Evolutionary conservation across 129 eudicot species (phyloP), one percentile per base, ranked within the genome.

Genomic region (Cynara cardunculus): DNA sequence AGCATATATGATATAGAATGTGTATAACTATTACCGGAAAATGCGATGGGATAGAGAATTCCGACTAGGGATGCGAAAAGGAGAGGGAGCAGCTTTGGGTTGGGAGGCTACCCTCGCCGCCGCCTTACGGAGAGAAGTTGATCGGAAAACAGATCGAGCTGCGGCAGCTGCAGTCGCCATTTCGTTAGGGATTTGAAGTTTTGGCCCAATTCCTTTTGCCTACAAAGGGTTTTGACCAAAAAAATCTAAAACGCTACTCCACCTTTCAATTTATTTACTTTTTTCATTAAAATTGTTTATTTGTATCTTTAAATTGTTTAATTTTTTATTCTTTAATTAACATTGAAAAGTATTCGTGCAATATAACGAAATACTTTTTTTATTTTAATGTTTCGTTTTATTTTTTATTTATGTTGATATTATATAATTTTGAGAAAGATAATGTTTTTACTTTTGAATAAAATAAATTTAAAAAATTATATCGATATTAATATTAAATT

Each of bases 61-160:
- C 53, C 87, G 80, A 13, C 30, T 30, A 49, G 87, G 83, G 25
- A 84, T 64, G 25, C 80, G 22, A 68, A 84, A 78, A 3, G 87
- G 65, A 11, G 87, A 84, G 21, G 66, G 87, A 34, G 84, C 25
- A 24, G 87, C 5, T 73, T 73, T 84, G 46, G 86, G 32, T 72
- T 73, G 79, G 9, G 86, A 83, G n/a, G 83, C 71, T n/a, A 32
- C 35, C 30, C 80, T 79, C 49, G 80, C 80, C 76, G 87, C 84
- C 72, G 77, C 76, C 71, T 67, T 73, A 73, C 87, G 84, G 59
- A 34, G 53, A 76, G 84, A 22, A 59, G 80, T 49, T 84, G 87
- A 79, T 73, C 87, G 87, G 84, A 84, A 79, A 79, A 49, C 53
- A 53, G 87, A 78, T 84, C 87, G 80, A 79, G 87, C 87, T 84